phyloP scores from a whole-genome alignment of 129 eudicot genomes.

The Deinandra increscens region DNA sequence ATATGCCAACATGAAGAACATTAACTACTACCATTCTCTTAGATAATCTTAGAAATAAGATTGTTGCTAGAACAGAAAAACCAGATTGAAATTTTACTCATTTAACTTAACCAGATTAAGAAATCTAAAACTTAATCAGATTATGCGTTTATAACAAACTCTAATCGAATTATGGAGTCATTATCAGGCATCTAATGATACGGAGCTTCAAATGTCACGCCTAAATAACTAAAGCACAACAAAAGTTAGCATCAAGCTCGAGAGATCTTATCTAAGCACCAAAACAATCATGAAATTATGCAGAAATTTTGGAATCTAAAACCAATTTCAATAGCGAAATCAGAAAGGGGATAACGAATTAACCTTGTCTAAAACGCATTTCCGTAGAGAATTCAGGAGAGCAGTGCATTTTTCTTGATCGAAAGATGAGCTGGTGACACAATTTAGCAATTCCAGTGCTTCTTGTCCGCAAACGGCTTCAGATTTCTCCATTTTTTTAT shows the following conservation, averaged over 20 bases:
- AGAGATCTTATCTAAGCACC: not conserved
- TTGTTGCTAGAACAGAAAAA: not conserved
- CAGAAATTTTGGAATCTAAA: not conserved
- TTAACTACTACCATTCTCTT: not conserved
- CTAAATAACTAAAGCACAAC: not conserved
- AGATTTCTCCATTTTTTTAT: slow-evolving; percentile 33
- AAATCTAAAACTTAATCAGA: not conserved
- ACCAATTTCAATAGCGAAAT: not conserved
- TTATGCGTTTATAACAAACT: not conserved
- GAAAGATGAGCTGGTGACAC: slow-evolving; percentile 50
- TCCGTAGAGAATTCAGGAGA: slow-evolving; percentile 57
- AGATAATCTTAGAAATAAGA: not conserved
- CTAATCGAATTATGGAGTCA: not conserved
- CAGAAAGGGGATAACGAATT: not conserved
- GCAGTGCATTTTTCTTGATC: slow-evolving; percentile 61
- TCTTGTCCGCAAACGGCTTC: slow-evolving; percentile 61
- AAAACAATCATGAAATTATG: not conserved
- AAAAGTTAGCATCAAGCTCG: not conserved
- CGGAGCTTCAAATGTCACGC: not conserved
- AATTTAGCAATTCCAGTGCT: slow-evolving; percentile 73
- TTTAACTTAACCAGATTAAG: not conserved
- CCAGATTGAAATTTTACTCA: not conserved
- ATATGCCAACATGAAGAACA: not conserved
- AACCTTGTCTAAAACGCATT: slow-evolving; percentile 69
- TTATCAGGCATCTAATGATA: not conserved